phyloP scores from a whole-genome alignment of 2,329 filamentous ascomycete species.

The Didymosphaeria variabile region DNA sequence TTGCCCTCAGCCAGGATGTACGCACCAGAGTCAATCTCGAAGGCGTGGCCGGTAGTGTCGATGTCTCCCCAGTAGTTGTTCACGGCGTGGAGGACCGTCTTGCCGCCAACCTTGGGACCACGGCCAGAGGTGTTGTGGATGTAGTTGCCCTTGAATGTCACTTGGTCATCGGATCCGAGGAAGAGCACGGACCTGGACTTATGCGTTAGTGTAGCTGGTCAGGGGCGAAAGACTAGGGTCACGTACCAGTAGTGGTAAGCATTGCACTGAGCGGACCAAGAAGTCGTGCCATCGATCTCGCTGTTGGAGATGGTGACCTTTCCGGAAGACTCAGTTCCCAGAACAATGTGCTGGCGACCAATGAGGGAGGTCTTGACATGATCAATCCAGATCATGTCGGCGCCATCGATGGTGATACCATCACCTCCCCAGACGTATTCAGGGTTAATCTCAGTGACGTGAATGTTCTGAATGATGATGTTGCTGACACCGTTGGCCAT shows the following conservation, averaged over 20 bases:
- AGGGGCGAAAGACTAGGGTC: constrained; percentile 35
- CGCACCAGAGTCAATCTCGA: constrained; percentile 17
- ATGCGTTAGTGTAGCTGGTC: not conserved
- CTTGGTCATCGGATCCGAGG: constrained; percentile 21
- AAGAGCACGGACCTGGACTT: constrained; percentile 19
- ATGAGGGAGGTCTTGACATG: constrained; percentile 62
- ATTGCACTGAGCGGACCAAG: constrained; percentile 67
- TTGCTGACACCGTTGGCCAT: constrained; percentile 11
- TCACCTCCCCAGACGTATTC: constrained; percentile 49
- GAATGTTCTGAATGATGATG: constrained; percentile 58
- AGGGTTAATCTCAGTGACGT: constrained; percentile 56
- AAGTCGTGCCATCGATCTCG: constrained; percentile 64
- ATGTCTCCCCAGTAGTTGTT: constrained; percentile 26
- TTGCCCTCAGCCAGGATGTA: constrained; percentile 23
- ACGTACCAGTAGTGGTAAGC: constrained; percentile 65
- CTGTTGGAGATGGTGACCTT: constrained; percentile 69
- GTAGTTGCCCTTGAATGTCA: constrained; percentile 28
- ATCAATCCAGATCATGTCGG: constrained; percentile 36
- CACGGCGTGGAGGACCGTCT: constrained; percentile 22
- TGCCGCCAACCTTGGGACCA: constrained; percentile 19
- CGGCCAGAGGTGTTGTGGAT: constrained; percentile 26
- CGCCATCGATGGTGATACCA: constrained; percentile 43
- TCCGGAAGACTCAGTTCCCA: constrained; percentile 60
- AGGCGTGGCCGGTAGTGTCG: constrained; percentile 20
- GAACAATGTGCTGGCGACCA: constrained; percentile 68